Percentiles rank a stretch among this genome's conserved stretches.
phyloP scores from a whole-genome alignment of 2,329 filamentous ascomycete genomes.

The Ceratocystis cacaofunesta region DNA sequence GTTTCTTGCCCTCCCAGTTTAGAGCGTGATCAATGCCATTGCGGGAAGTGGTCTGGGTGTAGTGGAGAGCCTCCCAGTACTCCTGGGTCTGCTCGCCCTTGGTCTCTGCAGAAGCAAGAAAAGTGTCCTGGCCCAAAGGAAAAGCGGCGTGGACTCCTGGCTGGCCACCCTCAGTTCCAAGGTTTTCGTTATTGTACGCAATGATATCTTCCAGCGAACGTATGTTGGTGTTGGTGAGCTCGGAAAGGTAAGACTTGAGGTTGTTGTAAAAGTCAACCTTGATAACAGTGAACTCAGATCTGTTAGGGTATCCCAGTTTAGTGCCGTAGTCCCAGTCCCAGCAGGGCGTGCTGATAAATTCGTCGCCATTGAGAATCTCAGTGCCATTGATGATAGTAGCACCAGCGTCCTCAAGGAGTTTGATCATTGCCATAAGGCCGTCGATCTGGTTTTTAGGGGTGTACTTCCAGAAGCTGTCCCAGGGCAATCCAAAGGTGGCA shows the following conservation, averaged over 20 bases:
- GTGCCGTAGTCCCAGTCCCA: constrained; percentile 62
- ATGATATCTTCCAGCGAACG: constrained; percentile 49
- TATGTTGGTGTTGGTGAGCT: constrained; percentile 46
- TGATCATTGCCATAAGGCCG: constrained; percentile 30
- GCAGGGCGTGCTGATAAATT: constrained; percentile 47
- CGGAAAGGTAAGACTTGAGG: constrained; percentile 46
- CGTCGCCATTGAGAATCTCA: constrained; percentile 49
- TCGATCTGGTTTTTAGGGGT: constrained; percentile 40
- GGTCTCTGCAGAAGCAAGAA: constrained; percentile 46
- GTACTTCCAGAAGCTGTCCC: constrained; percentile 54
- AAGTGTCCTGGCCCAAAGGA: constrained; percentile 54
- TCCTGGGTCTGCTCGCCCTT: constrained; percentile 47
- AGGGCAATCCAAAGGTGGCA: constrained; percentile 55
- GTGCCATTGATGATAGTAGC: constrained; percentile 55
- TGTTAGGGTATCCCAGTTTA: constrained; percentile 48
- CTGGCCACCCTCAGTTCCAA: constrained; percentile 50
- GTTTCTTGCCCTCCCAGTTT: constrained; percentile 21
- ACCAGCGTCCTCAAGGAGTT: constrained; percentile 42
- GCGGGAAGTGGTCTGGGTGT: constrained; percentile 43
- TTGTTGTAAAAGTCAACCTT: constrained; percentile 55
- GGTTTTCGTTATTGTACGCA: constrained; percentile 47
- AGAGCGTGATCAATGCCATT: constrained; percentile 58
- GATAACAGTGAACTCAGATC: constrained; percentile 59
- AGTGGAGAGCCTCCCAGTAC: constrained; percentile 52
- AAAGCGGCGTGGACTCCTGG: constrained; percentile 46